Evolutionary conservation across 306 rosid genomes (phyloP).

Genomic region (Trifolium pratense): DNA sequence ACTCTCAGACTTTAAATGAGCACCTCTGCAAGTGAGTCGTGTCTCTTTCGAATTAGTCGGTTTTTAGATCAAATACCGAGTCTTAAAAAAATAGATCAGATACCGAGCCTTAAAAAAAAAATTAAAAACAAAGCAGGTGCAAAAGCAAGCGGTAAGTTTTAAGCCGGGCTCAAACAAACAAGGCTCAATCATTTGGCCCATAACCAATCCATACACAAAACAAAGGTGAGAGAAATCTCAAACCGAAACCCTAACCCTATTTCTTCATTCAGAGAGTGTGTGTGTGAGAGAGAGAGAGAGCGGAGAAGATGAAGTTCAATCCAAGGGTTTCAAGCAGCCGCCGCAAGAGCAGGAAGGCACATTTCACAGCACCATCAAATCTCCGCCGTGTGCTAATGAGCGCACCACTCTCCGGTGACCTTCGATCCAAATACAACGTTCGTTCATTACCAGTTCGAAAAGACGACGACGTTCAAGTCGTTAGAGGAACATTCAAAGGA

Average conservation of each 20-base stretch:
- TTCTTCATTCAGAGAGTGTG: conserved; percentile 10
- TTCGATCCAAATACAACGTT: conserved; percentile 86
- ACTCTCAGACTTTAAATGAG: too few relatives aligned
- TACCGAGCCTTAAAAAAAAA: too few relatives aligned
- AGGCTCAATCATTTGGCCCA: neutral
- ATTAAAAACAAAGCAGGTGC: neutral
- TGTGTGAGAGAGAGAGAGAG: conserved; percentile 3
- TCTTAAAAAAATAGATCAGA: too few relatives aligned
- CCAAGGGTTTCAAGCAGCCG: conserved; percentile 90
- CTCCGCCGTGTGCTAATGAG: conserved; percentile 88
- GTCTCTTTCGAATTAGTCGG: too few relatives aligned
- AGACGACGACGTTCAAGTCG: conserved; percentile 92
- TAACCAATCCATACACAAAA: neutral
- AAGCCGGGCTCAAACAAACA: neutral
- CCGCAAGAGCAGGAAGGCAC: conserved; percentile 96
- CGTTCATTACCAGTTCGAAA: conserved; percentile 91
- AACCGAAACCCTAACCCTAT: conserved; percentile 1
- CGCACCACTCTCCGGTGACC: conserved; percentile 80
- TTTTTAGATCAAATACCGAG: too few relatives aligned
- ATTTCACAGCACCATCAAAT: conserved; percentile 94
- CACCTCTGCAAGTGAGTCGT: too few relatives aligned
- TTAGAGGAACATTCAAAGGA: conserved; percentile 90
- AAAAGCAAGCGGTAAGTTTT: neutral
- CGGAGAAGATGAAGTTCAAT: conserved; percentile 81
- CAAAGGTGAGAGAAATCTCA: neutral